These are phyloP conservation scores for Citrus reticulata DNA, from an alignment of 345 rosid genomes.

Conservation along the genomic window DNA sequence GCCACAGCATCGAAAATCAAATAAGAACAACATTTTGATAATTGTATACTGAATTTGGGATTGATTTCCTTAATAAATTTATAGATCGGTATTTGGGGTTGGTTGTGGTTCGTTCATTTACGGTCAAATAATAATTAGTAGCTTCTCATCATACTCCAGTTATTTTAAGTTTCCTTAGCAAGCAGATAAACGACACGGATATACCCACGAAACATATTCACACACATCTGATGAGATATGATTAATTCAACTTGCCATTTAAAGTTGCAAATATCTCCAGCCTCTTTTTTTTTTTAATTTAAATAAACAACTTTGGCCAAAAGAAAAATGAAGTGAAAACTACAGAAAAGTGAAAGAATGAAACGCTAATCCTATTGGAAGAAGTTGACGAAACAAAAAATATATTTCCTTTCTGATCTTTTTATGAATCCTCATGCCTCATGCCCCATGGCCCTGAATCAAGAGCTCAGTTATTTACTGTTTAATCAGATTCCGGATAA, in stretches of 20 bases:
- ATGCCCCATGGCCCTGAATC: background rate
- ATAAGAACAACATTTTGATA: no score
- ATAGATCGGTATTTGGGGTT: no score
- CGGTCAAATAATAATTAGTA: no score
- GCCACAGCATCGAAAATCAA: no score
- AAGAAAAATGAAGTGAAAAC: background rate
- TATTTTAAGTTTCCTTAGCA: no score
- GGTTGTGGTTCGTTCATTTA: no score
- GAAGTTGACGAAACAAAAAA: background rate
- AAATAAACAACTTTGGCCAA: background rate
- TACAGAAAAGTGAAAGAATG: background rate
- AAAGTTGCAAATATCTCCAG: background rate
- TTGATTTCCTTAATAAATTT: no score
- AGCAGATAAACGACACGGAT: no score
- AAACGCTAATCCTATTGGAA: background rate
- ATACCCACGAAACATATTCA: background rate
- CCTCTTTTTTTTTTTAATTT: background rate
- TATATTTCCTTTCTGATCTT: background rate
- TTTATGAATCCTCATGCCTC: background rate
- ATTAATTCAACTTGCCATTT: background rate
- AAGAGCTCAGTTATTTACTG: background rate
- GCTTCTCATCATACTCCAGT: no score
- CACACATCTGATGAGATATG: background rate
- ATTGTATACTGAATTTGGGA: no score
- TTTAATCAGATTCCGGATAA: constrained; percentile 51